A percentile compares a stretch with the other conserved stretches of the same genome.
phyloP scores from a whole-genome alignment of 1,284 basidiomycete genomes.

The Tremellales sp. region DNA sequence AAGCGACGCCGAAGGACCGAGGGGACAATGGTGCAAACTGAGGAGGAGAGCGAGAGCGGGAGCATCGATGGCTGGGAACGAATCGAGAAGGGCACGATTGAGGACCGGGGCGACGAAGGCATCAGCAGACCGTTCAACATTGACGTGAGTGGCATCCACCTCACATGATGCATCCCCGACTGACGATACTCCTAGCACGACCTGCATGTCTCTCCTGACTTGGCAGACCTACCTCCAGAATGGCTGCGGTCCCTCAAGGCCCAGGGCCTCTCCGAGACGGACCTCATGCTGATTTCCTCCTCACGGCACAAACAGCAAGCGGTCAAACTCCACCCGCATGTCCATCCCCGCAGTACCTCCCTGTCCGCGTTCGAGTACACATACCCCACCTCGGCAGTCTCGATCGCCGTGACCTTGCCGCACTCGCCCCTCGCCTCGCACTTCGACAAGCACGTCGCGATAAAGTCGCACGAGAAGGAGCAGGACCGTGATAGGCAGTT shows the following conservation, averaged over 20 bases:
- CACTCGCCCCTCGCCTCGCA: no score
- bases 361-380: no score
- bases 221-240: conserved; percentile 33
- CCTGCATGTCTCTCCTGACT: conserved; percentile 39
- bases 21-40: neutral
- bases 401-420: no score
- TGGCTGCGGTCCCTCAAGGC: conserved; percentile 35
- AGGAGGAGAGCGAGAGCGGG: neutral
- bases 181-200: conserved; percentile 30
- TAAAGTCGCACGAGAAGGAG: no score
- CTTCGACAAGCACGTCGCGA: no score
- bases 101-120: conserved; percentile 20
- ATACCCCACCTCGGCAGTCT: no score
- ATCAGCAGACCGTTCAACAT: conserved; percentile 42
- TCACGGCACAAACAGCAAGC: conserved; percentile 20
- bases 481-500: no score
- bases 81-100: conserved; percentile 1
- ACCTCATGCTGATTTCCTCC: conserved; percentile 34
- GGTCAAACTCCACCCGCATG: neutral
- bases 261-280: conserved; percentile 38
- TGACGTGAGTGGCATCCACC: conserved; percentile 25
- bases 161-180: neutral
- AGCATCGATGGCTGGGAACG: neutral
- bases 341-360: no score
- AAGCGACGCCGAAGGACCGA: neutral